phyloP scores from a whole-genome alignment of 129 eudicot genomes.

The Arctium lappa region DNA sequence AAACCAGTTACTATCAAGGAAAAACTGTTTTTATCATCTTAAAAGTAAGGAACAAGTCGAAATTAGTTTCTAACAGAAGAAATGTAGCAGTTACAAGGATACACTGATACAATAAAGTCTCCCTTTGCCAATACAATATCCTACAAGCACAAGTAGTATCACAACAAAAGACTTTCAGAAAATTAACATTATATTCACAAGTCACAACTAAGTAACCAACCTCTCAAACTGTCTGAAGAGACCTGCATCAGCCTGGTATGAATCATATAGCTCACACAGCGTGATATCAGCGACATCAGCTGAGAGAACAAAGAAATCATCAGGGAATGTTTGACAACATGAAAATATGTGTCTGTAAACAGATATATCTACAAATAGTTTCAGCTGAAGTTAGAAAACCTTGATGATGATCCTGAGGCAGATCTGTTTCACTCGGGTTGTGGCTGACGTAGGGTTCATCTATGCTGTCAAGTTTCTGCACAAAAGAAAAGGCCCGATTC shows the following conservation, averaged over 20 bases:
- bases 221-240: slow-evolving; percentile 70
- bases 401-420: slow-evolving; percentile 65
- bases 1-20: background rate
- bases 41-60: background rate
- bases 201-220: slow-evolving; percentile 30
- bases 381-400: slow-evolving; percentile 35
- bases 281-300: slow-evolving; percentile 83
- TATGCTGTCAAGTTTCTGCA: slow-evolving; percentile 70
- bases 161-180: background rate
- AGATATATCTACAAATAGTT: background rate
- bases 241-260: slow-evolving; percentile 49
- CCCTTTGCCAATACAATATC: background rate
- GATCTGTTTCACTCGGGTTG: slow-evolving; percentile 39
- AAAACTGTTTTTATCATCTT: background rate
- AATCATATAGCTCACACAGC: slow-evolving; percentile 53
- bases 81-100: background rate
- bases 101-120: background rate
- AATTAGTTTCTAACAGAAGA: background rate
- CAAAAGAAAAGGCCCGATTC: background rate
- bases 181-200: background rate
- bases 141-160: background rate
- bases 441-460: slow-evolving; percentile 56
- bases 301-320: slow-evolving; percentile 21
- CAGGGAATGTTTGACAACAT: slow-evolving; percentile 17
- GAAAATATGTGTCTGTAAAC: background rate